These are phyloP conservation scores for Phytophthora syringae DNA, from an alignment of 352 stramenopile species.

Conservation along the genomic window DNA sequence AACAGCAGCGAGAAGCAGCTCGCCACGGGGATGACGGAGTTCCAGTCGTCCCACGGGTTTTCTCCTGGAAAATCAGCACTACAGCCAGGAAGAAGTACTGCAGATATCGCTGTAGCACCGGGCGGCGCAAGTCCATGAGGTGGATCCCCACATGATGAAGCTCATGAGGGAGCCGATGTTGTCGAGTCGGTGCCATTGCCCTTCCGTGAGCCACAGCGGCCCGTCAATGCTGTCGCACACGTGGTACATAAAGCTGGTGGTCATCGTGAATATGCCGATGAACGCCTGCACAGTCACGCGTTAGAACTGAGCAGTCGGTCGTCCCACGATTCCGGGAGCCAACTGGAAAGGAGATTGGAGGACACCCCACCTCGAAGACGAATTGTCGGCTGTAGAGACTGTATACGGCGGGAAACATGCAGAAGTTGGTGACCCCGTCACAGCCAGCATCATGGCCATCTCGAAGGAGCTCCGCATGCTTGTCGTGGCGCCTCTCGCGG, in stretches of 20 bases:
- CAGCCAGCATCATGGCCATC: constrained; percentile 66
- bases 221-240: constrained; percentile 79
- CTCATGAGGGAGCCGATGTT: constrained; percentile 88
- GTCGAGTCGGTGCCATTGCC: constrained; percentile 82
- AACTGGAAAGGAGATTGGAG: too few species aligned
- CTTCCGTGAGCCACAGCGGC: constrained; percentile 79
- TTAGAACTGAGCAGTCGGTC: too few species aligned
- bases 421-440: constrained; percentile 84
- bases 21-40: constrained; percentile 56
- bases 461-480: constrained; percentile 74
- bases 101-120: constrained; percentile 53
- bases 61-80: constrained; percentile 77
- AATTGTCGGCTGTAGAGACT: constrained; percentile 62
- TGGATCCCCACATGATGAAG: constrained; percentile 80
- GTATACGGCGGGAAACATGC: constrained; percentile 76
- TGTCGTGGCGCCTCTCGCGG: neutral
- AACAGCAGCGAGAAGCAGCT: constrained; percentile 54
- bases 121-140: constrained; percentile 69
- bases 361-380: constrained; percentile 85
- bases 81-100: constrained; percentile 73
- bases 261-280: constrained; percentile 81
- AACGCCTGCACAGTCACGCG: constrained; percentile 49
- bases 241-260: constrained; percentile 83
- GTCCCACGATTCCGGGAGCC: neutral
- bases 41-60: constrained; percentile 80